phyloP scores from a whole-genome alignment of 169 alveolate genomes.

The Cryptosporidium meleagridis region DNA sequence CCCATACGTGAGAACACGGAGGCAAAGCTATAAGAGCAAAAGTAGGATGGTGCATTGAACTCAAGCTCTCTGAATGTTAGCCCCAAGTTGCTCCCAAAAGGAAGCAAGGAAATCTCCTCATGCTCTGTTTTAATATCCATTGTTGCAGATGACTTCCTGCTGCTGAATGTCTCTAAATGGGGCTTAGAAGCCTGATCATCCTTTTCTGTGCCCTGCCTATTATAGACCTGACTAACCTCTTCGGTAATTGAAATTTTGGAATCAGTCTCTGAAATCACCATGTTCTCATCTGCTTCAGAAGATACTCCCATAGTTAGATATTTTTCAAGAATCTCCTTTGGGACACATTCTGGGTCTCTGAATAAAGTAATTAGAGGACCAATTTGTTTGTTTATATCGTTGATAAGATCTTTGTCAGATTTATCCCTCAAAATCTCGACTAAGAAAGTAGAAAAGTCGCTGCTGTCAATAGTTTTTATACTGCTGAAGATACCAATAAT shows the following conservation, averaged over 20 bases:
- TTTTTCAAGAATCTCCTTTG: constrained; percentile 23
- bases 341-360: constrained; percentile 35
- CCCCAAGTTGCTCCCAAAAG: constrained; percentile 52
- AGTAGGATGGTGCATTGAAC: constrained; percentile 28
- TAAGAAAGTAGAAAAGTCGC: not conserved
- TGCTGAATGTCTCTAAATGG: not conserved
- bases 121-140: not conserved
- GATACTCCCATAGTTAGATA: constrained; percentile 13
- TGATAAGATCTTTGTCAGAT: not conserved
- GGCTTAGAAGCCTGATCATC: not conserved
- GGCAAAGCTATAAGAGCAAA: constrained; percentile 65
- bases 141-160: not conserved
- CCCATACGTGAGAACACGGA: constrained; percentile 54
- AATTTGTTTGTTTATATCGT: constrained; percentile 22
- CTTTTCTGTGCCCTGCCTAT: not conserved
- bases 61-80: constrained; percentile 37
- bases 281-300: not conserved
- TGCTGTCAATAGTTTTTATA: not conserved
- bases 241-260: not conserved
- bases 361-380: constrained; percentile 66
- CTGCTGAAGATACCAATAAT: constrained; percentile 49
- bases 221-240: not conserved
- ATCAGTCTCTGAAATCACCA: not conserved
- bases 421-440: not conserved
- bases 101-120: constrained; percentile 41